Evolutionary conservation across 108 stramenopile species (phyloP), one percentile per base, ranked within the genome.

Genomic region (Seminavis robusta): DNA sequence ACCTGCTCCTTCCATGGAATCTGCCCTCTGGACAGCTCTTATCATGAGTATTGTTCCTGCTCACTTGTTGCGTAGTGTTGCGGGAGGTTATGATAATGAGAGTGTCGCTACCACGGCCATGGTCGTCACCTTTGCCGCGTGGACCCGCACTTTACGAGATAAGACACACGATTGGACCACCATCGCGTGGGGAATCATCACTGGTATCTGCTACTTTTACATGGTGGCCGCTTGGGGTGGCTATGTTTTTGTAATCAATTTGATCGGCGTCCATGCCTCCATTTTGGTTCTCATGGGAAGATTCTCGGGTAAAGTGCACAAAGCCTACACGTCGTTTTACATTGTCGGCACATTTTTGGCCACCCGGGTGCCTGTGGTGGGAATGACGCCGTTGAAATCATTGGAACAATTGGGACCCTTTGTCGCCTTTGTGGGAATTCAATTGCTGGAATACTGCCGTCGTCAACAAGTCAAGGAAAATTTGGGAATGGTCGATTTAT

Each of bases 191-290:
- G 83, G 83, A 19, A 53, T 54, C 6, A 9, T 86, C 24, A 61
- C 85, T 2, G 91, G 83, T 4, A 13, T 88, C 10, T 80, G 74
- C 17, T 92, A 92, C 63, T 84, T 92, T 48, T 85, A 97, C 73
- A 99, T 99, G 98, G 98, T 97, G n/a, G 97, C 97, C 2, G 88
- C 96, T 0, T 99, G 98, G 98, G 98, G 98, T 47, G 98, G 98
- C 13, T 99, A 97, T 57, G 94, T 97, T 47, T 99, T 99, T 79
- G 96, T 99, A 24, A 63, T 98, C 61, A 99, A 99, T 76, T 76
- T 98, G 44, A 77, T 99, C 39, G 96, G 94, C 34, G 60, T 88
- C 19, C 94, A 98, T 73, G 92, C 92, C 1, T 66, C 84, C 0
- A 38, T 58, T 15, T 63, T 98, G 21, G 71, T 97, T 5, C 55